phyloP scores from a whole-genome alignment of 176 grass and related monocot genomes.

The Alopecurus myosuroides region DNA sequence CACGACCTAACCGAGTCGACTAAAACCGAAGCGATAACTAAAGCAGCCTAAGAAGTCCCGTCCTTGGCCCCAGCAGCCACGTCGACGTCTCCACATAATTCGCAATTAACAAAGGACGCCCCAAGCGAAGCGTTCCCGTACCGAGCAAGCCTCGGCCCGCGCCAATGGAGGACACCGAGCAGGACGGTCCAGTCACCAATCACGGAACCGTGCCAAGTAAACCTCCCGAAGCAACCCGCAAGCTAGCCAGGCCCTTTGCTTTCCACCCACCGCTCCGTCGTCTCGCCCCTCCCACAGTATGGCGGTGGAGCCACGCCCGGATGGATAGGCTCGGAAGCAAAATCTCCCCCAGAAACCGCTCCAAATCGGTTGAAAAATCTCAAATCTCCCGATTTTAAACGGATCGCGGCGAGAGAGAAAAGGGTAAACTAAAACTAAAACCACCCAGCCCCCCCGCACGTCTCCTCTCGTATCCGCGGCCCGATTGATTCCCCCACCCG shows the following conservation, averaged over 20 bases:
- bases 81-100: not conserved
- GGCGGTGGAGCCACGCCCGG: constrained; percentile 22
- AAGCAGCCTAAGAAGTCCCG: not conserved
- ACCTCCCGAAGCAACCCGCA: too few relatives aligned
- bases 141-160: not conserved
- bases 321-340: not conserved
- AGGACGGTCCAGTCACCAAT: not conserved
- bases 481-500: not conserved
- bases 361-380: constrained; percentile 4
- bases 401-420: not conserved
- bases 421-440: not conserved
- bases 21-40: not conserved
- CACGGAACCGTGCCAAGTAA: not conserved
- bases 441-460: constrained; percentile 12
- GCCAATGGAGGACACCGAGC: not conserved
- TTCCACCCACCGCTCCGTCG: not conserved
- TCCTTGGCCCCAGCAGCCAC: not conserved
- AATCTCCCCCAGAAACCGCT: constrained; percentile 13
- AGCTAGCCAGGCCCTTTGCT: too few relatives aligned
- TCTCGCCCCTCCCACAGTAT: not conserved
- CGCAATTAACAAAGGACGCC: not conserved
- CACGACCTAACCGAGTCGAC: too few relatives aligned
- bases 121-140: not conserved
- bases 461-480: constrained; percentile 19
- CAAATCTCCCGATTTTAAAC: not conserved